Base-by-base conservation (phyloP, 805 yeast genomes). In the Metschnikowia cerradonensis region DNA sequence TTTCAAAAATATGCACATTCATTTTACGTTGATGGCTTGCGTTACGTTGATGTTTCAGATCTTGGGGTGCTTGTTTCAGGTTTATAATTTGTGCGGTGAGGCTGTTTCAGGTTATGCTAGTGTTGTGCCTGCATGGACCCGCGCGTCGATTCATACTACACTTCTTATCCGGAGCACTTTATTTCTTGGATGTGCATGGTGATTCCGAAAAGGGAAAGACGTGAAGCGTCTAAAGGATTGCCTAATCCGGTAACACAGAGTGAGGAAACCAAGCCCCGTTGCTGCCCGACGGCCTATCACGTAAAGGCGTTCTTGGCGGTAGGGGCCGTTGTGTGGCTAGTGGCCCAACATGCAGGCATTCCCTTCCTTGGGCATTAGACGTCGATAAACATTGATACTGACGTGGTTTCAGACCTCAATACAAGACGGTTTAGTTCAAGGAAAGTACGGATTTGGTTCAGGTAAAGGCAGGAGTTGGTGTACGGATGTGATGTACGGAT, bases 191-290 rank as follows among this genome's bases (percentile, higher is more conserved):
- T 23, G 35, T 26, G 37, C 23, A 48, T 48, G 51, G 45, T 31
- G 11, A 48, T 42, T 30, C 41, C 35, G 4, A 47, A 34, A 41
- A 19, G 19, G 17, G 26, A 34, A 8, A 39, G 40, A 20, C 13
- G 30, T 8, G 23, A 10, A 15, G 10, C 23, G 20, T 22, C 14
- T 10, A 17, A 8, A 17, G 42, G 33, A 3, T 41, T 50, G 15
- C 50, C 52, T 10, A 20, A n/a, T 41, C 50, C 52, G 32, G 52
- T 34, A 15, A 50, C 52, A 3, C 52, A 50, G 4, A 32, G 30
- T 4, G 40, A 30, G 45, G 40, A 33, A 32, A 23, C 13, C 3
- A 31, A 2, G 19, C 36, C 26, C n/a, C 6, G 15, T 17, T 11
- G 34, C 34, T 8, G 5, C 6, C 13, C 15, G 20, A 14, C 4